Base-by-base conservation (phyloP, 441 rosid species). In the Adansonia madagascariensis region DNA sequence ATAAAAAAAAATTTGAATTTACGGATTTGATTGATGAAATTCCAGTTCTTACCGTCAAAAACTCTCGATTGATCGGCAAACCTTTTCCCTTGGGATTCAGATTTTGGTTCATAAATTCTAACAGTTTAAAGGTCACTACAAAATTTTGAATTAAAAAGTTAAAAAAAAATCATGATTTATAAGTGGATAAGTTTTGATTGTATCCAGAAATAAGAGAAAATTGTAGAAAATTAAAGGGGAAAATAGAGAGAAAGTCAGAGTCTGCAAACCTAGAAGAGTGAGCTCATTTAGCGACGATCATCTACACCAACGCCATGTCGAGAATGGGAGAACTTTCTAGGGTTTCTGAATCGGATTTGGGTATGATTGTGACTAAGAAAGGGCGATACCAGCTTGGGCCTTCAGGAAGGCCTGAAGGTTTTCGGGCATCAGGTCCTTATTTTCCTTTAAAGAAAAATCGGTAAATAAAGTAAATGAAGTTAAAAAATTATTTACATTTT, bases 121-220 rank as follows among this genome's bases (percentile, higher is more conserved):
- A 3, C 39, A 60, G 7, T 15, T 11, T 60, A 35, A 60, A 1
- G 15, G 15, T 60, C 35, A 62, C 67, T 27, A 20, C 3, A 62
- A 62, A 62, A 6, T 31, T 62, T 62, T 62, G 46, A 62, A 62
- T 31, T 62, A 17, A 62, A 62, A 62, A 62, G n/a, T 24, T 56
- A 60, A 60, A 9, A 22, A 8, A 15, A 52, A 52, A 14, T 52
- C 18, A 52, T 24, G 63, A 60, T 60, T 60, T 4, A 11, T 22
- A 60, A 22, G 8, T 27, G 12, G 43, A n/a, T 11, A 27, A 24
- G 17, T 0, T 11, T 27, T 11, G 41, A 61, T 61, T 62, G 67
- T 31, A 35, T 27, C 66, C 8, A 62, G 46, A 62, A 31, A 62
- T 6, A 62, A 62, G 15, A 9, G 20, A 31, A 62, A 12, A 62